These are phyloP conservation scores for Gaeumannomyces tritici DNA, from an alignment of 2,329 filamentous ascomycete species.

Conservation along the genomic window DNA sequence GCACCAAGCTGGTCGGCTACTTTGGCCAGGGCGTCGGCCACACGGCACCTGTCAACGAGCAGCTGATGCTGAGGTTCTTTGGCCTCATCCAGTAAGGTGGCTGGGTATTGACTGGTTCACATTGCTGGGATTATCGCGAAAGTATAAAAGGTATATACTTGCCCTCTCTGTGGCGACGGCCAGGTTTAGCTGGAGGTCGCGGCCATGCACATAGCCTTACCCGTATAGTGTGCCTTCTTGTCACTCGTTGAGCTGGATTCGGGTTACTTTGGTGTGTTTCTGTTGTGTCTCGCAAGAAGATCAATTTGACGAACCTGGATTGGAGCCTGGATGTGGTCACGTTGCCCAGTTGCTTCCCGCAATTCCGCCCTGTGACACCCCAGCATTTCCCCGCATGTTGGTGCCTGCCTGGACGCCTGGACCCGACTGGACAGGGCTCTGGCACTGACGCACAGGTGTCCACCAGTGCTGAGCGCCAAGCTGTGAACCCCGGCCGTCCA, in stretches of 20 bases:
- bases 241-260: not conserved
- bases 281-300: not conserved
- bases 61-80: constrained; percentile 17
- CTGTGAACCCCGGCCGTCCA: not conserved
- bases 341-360: too few species aligned
- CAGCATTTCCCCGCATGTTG: not conserved
- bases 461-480: not conserved
- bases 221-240: not conserved
- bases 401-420: not conserved
- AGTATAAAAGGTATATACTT: not conserved
- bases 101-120: not conserved
- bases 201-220: not conserved
- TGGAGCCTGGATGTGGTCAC: too few species aligned
- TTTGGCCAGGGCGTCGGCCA: constrained; percentile 19
- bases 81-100: constrained; percentile 7
- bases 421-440: not conserved
- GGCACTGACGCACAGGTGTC: too few species aligned
- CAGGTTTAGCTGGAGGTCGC: not conserved
- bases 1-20: constrained; percentile 17
- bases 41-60: constrained; percentile 17
- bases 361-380: too few species aligned
- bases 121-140: not conserved
- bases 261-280: too few species aligned
- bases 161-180: too few species aligned
- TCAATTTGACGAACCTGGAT: not conserved